Evolutionary conservation across 2,329 filamentous ascomycete genomes (phyloP), one percentile per base, ranked within the genome.

Genomic region (Ceratocystis variospora): DNA sequence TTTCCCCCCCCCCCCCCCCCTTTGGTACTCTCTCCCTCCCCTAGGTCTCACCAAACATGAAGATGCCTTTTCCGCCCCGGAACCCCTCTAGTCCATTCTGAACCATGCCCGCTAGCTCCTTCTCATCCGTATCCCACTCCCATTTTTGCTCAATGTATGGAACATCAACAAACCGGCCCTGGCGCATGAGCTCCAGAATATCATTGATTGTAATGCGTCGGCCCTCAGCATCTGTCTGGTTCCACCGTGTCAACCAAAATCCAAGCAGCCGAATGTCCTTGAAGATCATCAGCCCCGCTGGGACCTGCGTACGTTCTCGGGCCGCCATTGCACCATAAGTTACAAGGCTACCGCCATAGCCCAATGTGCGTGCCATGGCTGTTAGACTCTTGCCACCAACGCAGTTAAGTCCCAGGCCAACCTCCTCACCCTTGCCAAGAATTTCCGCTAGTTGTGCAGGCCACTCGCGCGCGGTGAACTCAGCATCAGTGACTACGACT

Each of bases 241-340:
- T 90, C 93, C 94, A 97, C 68, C 82, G 85, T 73, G 88, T 94
- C 28, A 97, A 85, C 94, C 94, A 99, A 76, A 97, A 99, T 3
- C 94, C 95, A 69, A 89, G 83, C 73, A 96, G 96, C 63, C 84
- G 81, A 64, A 97, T 81, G 71, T 97, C 86, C 76, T 93, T 94
- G 79, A 99, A 99, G 71, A 99, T 99, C 68, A 97, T 79, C 70
- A 95, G 79, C 0, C 88, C 89, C 0, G 92, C 88, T 0, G 93
- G 90, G 68, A 97, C 77, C 5, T 82, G 80, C 31, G 96, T 82
- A 0, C 93, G 92, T 77, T 96, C 87, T 74, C 88, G 89, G 44
- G 89, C 86, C 3, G 66, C 62, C 94, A 99, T 99, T 63, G 89
- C 93, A 31, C 94, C 94, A 73, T 99, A 99, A 3, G 93, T 96